Evolutionary conservation across 1,284 basidiomycete genomes (phyloP), one percentile per base, ranked within the genome.

Genomic region (Rhodotorula sp.): DNA sequence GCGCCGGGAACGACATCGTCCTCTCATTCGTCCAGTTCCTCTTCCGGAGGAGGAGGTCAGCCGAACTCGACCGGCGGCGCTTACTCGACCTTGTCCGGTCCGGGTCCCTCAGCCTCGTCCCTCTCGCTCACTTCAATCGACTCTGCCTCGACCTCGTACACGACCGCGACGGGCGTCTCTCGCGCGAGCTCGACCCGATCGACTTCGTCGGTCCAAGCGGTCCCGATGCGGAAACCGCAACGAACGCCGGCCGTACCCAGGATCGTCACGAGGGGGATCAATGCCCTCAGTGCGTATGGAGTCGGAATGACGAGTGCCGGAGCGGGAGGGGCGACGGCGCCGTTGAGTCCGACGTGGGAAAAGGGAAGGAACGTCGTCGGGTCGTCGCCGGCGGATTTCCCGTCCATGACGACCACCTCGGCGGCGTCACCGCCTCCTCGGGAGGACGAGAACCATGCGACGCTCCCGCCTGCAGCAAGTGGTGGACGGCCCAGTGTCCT

Each of bases 201-300:
- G 31, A 72, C 70, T 10, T 68, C 64, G 26, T 66, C 64, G 14
- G 70, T 72, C 12, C 70, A 72, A 34, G 70, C 70, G 0, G 70
- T 72, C 6, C 70, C 70, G n/a, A 72, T 72, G 51, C 58, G 65
- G 26, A 72, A 72, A 47, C 70, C 70, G 23, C 63, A 68, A 62
- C 60, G 70, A 20, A 60, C 59, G 0, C 69, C 69, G 0, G 62
- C 51, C 1, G 65, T 72, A 0, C 70, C 70, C 1, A 18, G 64
- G 26, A 72, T 72, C 49, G 67, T 72, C 20, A 72, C 70, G 64
- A 29, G 70, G 51, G 70, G 70, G 8, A 62, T 72, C n/a, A 68
- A 68, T 16, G 70, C 70, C 8, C 43, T 72, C 1, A 67, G 67
- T 14, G 70, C 70, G 23, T 72, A 72, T 26, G 70, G 70, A 3